Conservation (phyloP, 2,329 filamentous ascomycete species). For the Phaeophleospora eucalypticola region DNA sequence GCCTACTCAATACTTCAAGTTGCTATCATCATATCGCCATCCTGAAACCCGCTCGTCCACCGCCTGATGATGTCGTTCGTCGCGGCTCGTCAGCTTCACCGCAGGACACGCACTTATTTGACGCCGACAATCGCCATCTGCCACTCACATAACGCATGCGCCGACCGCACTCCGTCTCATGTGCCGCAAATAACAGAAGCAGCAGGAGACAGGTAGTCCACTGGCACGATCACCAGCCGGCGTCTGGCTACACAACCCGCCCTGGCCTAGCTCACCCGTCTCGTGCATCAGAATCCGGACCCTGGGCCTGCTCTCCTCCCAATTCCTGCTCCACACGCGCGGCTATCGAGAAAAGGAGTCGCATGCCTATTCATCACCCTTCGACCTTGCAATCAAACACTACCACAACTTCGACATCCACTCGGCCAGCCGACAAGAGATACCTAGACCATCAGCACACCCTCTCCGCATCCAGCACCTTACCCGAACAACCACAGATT, state of each 20-base stretch:
- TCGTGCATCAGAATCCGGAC: not conserved
- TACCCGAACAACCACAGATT: not conserved
- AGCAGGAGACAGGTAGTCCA: too few relatives aligned
- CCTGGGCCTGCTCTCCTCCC: not conserved
- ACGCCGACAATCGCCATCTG: not conserved
- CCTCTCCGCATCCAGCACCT: not conserved
- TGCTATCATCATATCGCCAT: not conserved
- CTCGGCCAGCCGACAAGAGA: not conserved
- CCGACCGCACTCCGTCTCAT: too few relatives aligned
- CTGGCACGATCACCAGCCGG: not conserved
- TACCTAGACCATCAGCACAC: not conserved
- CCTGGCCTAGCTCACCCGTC: not conserved
- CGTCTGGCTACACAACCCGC: not conserved
- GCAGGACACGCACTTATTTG: not conserved
- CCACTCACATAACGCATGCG: too few relatives aligned
- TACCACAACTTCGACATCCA: not conserved
- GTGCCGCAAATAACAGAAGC: too few relatives aligned
- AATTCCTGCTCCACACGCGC: not conserved
- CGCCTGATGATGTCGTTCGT: not conserved
- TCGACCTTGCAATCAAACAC: not conserved
- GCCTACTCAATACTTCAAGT: too few relatives aligned
- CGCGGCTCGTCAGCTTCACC: too few relatives aligned
- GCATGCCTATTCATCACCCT: too few relatives aligned
- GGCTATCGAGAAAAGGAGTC: too few relatives aligned
- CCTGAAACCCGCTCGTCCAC: not conserved